Base-by-base conservation (phyloP, 1,284 basidiomycete genomes). In the Apiotrichum gamsii region DNA sequence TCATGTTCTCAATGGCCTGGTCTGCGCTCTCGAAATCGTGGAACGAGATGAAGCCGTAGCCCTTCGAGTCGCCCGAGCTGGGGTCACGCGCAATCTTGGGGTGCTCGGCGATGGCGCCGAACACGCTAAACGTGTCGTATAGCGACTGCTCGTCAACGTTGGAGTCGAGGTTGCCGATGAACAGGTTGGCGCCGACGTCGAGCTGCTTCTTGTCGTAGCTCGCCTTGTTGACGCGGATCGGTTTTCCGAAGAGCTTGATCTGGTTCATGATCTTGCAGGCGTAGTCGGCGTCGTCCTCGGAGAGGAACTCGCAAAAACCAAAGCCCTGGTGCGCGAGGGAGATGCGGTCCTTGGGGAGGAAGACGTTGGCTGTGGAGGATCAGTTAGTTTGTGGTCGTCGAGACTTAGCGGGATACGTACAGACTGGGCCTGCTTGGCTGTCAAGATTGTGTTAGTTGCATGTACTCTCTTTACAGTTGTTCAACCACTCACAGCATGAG, bases 191-290 rank as follows among this genome's bases (percentile, higher is more conserved):
- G 39, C 95, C 94, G 41, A 98, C 91, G 63, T 98, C 95, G 35
- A 97, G 79, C 74, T 95, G 90, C 71, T 96, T 96, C 75, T 94
- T 90, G 72, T 95, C 90, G 43, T 88, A 90, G n/a, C 85, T 88
- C 3, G 88, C 88, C 83, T 95, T 96, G 79, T 96, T 96, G 59
- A 98, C 93, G 58, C 94, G 80, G 53, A 98, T 95, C 28, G 94
- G 94, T 69, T 97, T 97, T 34, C 95, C 94, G 80, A 88, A 98
- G 42, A 98, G 76, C 74, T 98, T 98, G 71, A 98, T 96, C 76
- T 97, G 94, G 72, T 98, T 97, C 91, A 98, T 94, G 64, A 97
- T 96, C 77, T 95, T 95, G 79, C 90, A 95, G 52, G 91, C 94
- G 71, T 98, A 98, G 75, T 98, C 93, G 59, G 94, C 91, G 74